Conservation (phyloP, 2,329 filamentous ascomycete genomes). For the Hymenoscyphus infarciens region DNA sequence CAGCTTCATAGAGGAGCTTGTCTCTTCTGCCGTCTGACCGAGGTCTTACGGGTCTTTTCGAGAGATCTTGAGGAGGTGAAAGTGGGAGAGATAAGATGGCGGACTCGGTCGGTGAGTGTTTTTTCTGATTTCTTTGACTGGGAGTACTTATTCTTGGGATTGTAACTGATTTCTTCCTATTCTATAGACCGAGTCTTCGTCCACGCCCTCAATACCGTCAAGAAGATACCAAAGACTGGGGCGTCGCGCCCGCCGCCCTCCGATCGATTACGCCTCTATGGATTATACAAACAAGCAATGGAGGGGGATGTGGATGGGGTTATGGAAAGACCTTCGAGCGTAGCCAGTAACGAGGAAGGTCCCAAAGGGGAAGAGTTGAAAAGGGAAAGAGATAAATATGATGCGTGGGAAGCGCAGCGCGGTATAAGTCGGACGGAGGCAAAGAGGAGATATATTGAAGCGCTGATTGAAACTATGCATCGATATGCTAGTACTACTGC, state of each 20-base stretch:
- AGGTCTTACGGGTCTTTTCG: neutral
- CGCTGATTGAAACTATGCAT: slow-evolving; percentile 95
- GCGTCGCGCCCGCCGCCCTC: slow-evolving; percentile 80
- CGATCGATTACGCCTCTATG: slow-evolving; percentile 90
- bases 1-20: slow-evolving; percentile 2
- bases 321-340: slow-evolving; percentile 72
- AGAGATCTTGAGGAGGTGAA: slow-evolving; percentile 2
- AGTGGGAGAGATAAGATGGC: slow-evolving; percentile 41
- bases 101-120: slow-evolving; percentile 48
- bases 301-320: slow-evolving; percentile 94
- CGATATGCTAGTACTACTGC: slow-evolving; percentile 81
- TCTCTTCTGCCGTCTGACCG: slow-evolving; percentile 4
- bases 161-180: neutral
- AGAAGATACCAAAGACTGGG: slow-evolving; percentile 92
- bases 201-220: slow-evolving; percentile 97
- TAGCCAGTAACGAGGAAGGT: slow-evolving; percentile 55
- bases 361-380: slow-evolving; percentile 45
- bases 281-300: slow-evolving; percentile 98
- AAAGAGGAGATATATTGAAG: slow-evolving; percentile 90
- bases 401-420: slow-evolving; percentile 89
- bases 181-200: slow-evolving; percentile 89
- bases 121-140: neutral
- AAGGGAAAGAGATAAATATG: slow-evolving; percentile 69
- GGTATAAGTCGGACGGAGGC: slow-evolving; percentile 84
- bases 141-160: neutral